Conservation (phyloP, 306 rosid species). For the Vicia faba region DNA sequence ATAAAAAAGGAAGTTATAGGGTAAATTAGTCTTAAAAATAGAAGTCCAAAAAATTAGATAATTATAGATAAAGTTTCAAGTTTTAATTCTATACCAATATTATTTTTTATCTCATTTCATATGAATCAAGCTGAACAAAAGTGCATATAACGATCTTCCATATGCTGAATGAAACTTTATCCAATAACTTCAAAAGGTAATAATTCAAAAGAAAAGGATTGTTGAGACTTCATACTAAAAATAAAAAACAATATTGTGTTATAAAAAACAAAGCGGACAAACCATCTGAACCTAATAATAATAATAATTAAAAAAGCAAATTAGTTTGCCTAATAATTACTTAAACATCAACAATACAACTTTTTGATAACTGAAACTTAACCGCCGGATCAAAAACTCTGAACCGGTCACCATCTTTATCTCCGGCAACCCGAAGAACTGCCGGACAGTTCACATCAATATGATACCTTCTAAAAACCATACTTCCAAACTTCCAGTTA, state of each 20-base stretch:
- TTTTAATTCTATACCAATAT: background rate
- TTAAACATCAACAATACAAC: conserved; percentile 66
- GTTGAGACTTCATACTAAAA: too few relatives aligned
- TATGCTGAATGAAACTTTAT: background rate
- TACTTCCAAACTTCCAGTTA: conserved; percentile 79
- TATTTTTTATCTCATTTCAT: too few relatives aligned
- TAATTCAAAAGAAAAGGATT: too few relatives aligned
- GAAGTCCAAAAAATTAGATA: too few relatives aligned
- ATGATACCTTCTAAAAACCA: conserved; percentile 65
- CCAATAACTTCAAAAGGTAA: background rate
- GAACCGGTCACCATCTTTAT: background rate
- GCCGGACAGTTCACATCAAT: conserved; percentile 68
- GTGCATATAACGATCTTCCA: background rate
- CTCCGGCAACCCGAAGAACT: conserved; percentile 43
- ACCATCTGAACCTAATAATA: background rate
- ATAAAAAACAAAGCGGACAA: too few relatives aligned
- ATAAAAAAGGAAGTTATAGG: too few relatives aligned
- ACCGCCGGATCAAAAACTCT: conserved; percentile 35
- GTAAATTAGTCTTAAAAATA: too few relatives aligned
- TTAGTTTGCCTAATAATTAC: conserved; percentile 8
- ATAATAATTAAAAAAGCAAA: background rate
- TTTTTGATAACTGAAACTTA: conserved; percentile 54
- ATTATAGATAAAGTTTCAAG: too few relatives aligned
- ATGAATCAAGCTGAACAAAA: background rate
- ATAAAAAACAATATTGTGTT: too few relatives aligned